Percentiles rank a stretch among this genome's conserved stretches.
Evolutionary conservation across 148 eudicot species (phyloP).

Genomic region (Spergularia bocconei): DNA sequence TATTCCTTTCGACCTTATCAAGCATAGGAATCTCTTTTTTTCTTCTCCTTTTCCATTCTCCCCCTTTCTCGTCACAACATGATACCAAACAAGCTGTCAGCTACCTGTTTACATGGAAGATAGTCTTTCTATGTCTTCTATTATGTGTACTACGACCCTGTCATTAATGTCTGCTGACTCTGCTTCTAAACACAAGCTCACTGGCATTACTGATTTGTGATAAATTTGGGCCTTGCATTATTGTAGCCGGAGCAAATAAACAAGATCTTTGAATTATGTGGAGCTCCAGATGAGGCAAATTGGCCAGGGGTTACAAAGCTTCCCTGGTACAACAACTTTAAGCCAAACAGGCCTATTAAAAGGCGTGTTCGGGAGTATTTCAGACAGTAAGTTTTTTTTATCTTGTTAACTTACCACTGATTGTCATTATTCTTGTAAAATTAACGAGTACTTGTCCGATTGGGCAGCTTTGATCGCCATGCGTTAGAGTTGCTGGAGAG

Average conservation of each 20-base stretch:
- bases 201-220: constrained; percentile 2
- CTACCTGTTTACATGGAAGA: neutral
- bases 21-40: no score
- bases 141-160: neutral
- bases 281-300: constrained; percentile 76
- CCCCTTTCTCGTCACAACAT: neutral
- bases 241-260: constrained; percentile 85
- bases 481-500: constrained; percentile 83
- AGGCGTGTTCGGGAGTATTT: constrained; percentile 74
- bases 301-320: constrained; percentile 97
- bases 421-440: neutral
- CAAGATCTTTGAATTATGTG: constrained; percentile 86
- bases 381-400: constrained; percentile 57
- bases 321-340: constrained; percentile 80
- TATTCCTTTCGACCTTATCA: no score
- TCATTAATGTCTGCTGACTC: neutral
- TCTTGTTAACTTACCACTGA: neutral
- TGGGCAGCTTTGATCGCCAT: constrained; percentile 73
- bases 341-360: constrained; percentile 73
- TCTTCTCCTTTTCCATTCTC: no score
- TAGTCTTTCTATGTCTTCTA: neutral
- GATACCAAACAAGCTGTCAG: neutral
- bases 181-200: constrained; percentile 6
- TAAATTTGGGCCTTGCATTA: neutral
- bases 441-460: neutral